These are phyloP conservation scores for Magnolia changhungtana DNA, from an alignment of 164 flowering plant genomes.

Conservation along the genomic window DNA sequence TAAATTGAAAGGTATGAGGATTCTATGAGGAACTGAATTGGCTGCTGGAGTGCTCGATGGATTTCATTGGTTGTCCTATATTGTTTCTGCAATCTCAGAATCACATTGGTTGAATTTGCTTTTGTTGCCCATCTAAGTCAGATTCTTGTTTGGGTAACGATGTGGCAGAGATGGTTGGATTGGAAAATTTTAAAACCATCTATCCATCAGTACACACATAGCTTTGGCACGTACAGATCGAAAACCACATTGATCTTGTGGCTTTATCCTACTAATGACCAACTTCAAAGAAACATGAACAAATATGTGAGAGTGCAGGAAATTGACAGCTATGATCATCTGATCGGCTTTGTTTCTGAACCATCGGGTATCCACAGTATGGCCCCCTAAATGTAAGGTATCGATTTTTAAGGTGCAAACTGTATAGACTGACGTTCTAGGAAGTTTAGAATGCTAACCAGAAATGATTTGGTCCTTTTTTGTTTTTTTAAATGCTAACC, in stretches of 20 bases:
- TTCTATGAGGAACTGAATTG: not conserved
- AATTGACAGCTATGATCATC: too few relatives aligned
- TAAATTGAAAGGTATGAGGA: not conserved
- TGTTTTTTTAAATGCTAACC: not conserved
- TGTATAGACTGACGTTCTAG: not conserved
- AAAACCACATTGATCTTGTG: too few relatives aligned
- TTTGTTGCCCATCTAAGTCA: not conserved
- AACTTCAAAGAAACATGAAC: too few relatives aligned
- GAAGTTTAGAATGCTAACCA: not conserved
- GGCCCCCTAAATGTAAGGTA: too few relatives aligned
- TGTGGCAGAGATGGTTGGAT: not conserved
- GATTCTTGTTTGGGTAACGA: not conserved
- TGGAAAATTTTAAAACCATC: not conserved
- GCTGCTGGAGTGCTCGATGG: not conserved
- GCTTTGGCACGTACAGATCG: not conserved
- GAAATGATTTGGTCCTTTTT: not conserved
- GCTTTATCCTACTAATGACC: too few relatives aligned
- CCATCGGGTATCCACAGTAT: too few relatives aligned
- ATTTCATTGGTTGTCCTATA: not conserved
- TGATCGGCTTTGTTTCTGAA: too few relatives aligned
- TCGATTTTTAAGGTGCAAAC: not conserved
- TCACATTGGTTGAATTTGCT: not conserved
- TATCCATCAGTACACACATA: not conserved
- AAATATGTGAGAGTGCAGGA: too few relatives aligned
- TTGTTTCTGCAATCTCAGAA: not conserved